These are phyloP conservation scores for Naganishia sp. DNA, from an alignment of 1,284 basidiomycete species.

Conservation along the genomic window DNA sequence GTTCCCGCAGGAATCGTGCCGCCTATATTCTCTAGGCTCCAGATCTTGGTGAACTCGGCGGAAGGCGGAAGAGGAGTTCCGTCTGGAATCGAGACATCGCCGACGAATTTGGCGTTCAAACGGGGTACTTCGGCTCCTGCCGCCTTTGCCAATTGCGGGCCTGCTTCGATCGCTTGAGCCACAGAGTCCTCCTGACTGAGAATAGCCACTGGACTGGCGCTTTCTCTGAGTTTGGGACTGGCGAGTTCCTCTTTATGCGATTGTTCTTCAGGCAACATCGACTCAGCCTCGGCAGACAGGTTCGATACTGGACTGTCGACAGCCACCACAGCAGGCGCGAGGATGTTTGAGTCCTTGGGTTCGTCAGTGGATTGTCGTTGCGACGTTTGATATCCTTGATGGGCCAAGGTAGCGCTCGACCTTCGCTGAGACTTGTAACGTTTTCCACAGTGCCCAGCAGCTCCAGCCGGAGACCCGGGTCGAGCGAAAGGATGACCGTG, in stretches of 20 bases:
- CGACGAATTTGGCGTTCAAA: conserved; percentile 25
- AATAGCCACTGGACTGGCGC: too few relatives aligned
- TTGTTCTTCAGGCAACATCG: too few relatives aligned
- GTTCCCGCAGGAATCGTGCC: conserved; percentile 18
- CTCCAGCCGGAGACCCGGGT: not conserved
- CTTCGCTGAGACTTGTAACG: not conserved
- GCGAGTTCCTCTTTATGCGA: too few relatives aligned
- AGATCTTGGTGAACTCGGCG: conserved; percentile 32
- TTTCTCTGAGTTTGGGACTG: too few relatives aligned
- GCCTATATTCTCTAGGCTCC: conserved; percentile 31
- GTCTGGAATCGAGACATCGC: conserved; percentile 31
- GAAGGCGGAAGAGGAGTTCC: conserved; percentile 24
- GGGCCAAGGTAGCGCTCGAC: too few relatives aligned
- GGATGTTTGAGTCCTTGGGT: too few relatives aligned
- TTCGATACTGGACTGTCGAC: too few relatives aligned
- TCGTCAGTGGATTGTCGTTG: too few relatives aligned
- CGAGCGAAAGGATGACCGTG: not conserved
- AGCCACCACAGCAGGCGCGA: too few relatives aligned
- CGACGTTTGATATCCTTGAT: too few relatives aligned
- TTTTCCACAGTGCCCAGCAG: not conserved
- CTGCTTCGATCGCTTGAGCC: not conserved
- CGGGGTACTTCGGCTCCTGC: not conserved
- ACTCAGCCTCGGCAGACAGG: too few relatives aligned
- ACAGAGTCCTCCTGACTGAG: not conserved
- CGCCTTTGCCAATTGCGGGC: not conserved